Evolutionary conservation across 495 filamentous ascomycete genomes (phyloP).

Genomic region (Aspergillus biplanus): DNA sequence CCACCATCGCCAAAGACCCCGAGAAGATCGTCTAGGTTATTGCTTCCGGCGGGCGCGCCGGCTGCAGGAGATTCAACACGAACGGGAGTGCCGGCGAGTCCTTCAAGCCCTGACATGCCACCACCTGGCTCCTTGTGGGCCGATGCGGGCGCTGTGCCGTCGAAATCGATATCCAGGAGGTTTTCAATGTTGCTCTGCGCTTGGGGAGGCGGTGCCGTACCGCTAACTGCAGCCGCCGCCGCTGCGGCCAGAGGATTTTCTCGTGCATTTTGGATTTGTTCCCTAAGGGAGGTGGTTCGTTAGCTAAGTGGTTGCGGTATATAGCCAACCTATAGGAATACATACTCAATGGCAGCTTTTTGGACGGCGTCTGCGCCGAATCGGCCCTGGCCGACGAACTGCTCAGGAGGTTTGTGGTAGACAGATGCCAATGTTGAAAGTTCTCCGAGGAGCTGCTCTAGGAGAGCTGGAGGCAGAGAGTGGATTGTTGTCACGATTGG

Average conservation of each 20-base stretch:
- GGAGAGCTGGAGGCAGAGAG: constrained; percentile 77
- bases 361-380: constrained; percentile 95
- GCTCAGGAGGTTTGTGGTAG: constrained; percentile 98
- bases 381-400: constrained; percentile 92
- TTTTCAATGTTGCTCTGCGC: constrained; percentile 86
- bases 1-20: constrained; percentile 68
- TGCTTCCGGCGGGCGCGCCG: constrained; percentile 52
- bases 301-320: constrained; percentile 9
- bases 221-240: constrained; percentile 68
- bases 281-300: constrained; percentile 48
- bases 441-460: constrained; percentile 85
- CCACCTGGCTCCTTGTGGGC: constrained; percentile 69
- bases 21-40: constrained; percentile 88
- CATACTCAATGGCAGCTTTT: constrained; percentile 86
- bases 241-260: constrained; percentile 94
- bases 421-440: constrained; percentile 96
- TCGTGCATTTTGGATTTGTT: constrained; percentile 82
- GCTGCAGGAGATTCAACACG: constrained; percentile 68
- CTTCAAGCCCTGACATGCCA: constrained; percentile 70
- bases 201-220: constrained; percentile 50
- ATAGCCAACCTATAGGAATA: constrained; percentile 17
- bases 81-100: constrained; percentile 77
- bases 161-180: constrained; percentile 96
- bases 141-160: constrained; percentile 88
- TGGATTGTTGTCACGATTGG: constrained; percentile 92